Evolutionary conservation across 352 stramenopile genomes (phyloP).

Genomic region (Elongisporangium prolatum): DNA sequence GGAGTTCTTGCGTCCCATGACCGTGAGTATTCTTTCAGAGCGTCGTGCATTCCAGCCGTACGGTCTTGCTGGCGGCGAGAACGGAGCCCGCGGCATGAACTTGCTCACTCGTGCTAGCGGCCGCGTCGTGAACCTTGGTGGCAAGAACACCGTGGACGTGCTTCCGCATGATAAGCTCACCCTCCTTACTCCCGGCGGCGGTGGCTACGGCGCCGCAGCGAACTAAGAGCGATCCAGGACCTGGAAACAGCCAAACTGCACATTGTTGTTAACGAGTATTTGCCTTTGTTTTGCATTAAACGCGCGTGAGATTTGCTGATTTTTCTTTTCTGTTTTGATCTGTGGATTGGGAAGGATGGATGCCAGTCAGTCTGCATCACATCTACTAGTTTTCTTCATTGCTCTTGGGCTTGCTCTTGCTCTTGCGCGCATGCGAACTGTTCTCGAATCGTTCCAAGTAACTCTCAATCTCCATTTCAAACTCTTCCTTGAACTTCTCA

Average conservation of each 20-base stretch:
- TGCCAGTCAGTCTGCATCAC: neutral
- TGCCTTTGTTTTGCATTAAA: constrained; percentile 5
- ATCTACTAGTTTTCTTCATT: constrained; percentile 7
- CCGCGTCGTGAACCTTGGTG: constrained; percentile 71
- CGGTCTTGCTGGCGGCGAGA: constrained; percentile 90
- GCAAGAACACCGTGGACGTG: constrained; percentile 95
- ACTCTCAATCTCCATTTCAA: constrained; percentile 61
- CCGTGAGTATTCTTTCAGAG: constrained; percentile 97
- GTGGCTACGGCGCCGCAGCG: constrained; percentile 82
- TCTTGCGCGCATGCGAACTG: constrained; percentile 12
- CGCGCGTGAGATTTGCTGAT: constrained; percentile 7
- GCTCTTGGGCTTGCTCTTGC: constrained; percentile 6
- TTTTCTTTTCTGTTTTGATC: constrained; percentile 12
- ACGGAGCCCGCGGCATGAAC: constrained; percentile 91
- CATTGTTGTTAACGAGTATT: neutral
- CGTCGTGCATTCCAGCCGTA: constrained; percentile 94
- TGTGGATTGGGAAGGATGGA: neutral
- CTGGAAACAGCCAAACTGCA: neutral
- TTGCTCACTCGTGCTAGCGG: constrained; percentile 76
- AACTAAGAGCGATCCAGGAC: constrained; percentile 11
- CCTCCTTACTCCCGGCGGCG: constrained; percentile 95
- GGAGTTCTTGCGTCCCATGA: constrained; percentile 93
- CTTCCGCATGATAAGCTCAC: constrained; percentile 91
- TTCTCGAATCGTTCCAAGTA: constrained; percentile 34
- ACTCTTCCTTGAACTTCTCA: constrained; percentile 43